Conservation (phyloP, 2,329 filamentous ascomycete species). For the Claviceps lovelessii region DNA sequence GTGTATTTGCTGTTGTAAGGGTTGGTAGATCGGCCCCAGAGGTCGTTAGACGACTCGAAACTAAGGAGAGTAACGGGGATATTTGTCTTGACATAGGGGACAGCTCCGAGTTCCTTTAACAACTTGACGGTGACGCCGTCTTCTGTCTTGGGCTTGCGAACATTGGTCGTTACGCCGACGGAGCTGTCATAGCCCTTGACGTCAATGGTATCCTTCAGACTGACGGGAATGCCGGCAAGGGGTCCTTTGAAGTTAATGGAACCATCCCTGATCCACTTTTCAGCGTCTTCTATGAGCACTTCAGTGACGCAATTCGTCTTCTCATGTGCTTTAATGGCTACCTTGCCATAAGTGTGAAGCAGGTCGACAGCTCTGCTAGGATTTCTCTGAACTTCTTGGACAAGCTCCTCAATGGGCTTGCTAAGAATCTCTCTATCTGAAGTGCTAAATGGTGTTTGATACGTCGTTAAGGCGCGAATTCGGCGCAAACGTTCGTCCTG, state of each 20-base stretch:
- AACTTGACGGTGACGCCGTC: slow-evolving; percentile 65
- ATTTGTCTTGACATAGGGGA: slow-evolving; percentile 90
- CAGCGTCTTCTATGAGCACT: slow-evolving; percentile 64
- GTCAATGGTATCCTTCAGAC: slow-evolving; percentile 66
- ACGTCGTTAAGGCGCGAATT: slow-evolving; percentile 51
- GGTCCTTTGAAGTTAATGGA: slow-evolving; percentile 63
- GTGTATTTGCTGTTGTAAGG: slow-evolving; percentile 75
- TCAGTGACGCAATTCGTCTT: slow-evolving; percentile 87
- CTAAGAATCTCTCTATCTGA: slow-evolving; percentile 54
- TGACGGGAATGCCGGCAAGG: slow-evolving; percentile 74
- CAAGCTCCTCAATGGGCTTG: slow-evolving; percentile 63
- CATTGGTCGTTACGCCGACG: slow-evolving; percentile 64
- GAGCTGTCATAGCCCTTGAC: slow-evolving; percentile 72
- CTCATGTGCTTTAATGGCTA: slow-evolving; percentile 67
- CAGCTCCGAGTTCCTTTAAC: slow-evolving; percentile 73
- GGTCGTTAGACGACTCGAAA: slow-evolving; percentile 62
- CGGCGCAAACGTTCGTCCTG: slow-evolving; percentile 58
- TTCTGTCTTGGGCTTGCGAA: slow-evolving; percentile 46
- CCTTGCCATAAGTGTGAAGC: slow-evolving; percentile 75
- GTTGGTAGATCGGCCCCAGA: slow-evolving; percentile 75
- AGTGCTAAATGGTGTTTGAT: slow-evolving; percentile 49
- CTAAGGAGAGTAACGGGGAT: slow-evolving; percentile 73
- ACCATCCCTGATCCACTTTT: slow-evolving; percentile 49
- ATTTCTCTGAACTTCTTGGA: slow-evolving; percentile 61
- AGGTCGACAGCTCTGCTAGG: slow-evolving; percentile 53